These are phyloP conservation scores for Elongisporangium prolatum DNA, from an alignment of 352 stramenopile species.

Conservation along the genomic window DNA sequence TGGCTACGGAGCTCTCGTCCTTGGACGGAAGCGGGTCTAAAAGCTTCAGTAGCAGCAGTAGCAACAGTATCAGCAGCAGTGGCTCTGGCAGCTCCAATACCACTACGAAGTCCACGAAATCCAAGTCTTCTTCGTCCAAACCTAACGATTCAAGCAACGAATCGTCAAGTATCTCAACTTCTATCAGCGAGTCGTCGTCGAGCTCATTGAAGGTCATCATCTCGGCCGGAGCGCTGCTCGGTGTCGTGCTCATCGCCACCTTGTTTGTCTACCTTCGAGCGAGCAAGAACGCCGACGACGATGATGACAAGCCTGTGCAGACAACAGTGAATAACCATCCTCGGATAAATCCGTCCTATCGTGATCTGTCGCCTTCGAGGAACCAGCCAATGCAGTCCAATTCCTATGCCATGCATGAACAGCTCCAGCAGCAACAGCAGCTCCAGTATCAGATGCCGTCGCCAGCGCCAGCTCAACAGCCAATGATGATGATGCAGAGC, in stretches of 20 bases:
- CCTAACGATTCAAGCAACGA: conserved; percentile 16
- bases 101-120: conserved; percentile 6
- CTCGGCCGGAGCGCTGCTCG: conserved; percentile 40
- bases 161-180: conserved; percentile 25
- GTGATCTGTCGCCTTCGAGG: background rate
- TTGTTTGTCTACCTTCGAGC: conserved; percentile 52
- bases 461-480: background rate
- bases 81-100: conserved; percentile 1
- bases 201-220: conserved; percentile 35
- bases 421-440: conserved; percentile 11
- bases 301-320: conserved; percentile 19
- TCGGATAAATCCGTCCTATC: background rate
- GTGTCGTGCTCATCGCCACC: conserved; percentile 29
- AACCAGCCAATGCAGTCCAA: conserved; percentile 12
- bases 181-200: conserved; percentile 9
- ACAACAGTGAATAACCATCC: conserved; percentile 4
- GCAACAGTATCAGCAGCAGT: conserved; percentile 5
- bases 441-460: background rate
- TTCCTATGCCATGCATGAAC: background rate
- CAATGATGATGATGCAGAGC: background rate
- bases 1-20: background rate
- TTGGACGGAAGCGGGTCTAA: background rate
- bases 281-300: conserved; percentile 23
- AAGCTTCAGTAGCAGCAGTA: no score
- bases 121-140: conserved; percentile 7